These are phyloP conservation scores for Amyloporia xantha DNA, from an alignment of 768 basidiomycete species.

Conservation along the genomic window DNA sequence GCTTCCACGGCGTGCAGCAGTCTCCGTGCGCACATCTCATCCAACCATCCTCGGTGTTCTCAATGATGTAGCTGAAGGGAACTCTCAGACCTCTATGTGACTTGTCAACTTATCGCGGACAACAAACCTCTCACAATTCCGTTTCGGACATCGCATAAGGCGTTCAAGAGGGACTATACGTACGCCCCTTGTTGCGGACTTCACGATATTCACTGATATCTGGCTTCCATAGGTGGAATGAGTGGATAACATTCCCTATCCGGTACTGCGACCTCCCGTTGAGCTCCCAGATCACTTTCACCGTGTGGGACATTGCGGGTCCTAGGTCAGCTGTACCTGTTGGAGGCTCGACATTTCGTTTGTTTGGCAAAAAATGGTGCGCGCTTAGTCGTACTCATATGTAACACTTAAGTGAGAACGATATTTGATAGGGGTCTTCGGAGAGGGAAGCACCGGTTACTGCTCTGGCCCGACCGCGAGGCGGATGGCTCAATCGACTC, in stretches of 20 bases:
- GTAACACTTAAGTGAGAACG: too few species aligned
- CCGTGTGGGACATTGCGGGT: conserved; percentile 92
- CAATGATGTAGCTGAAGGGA: conserved; percentile 40
- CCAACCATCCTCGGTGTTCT: conserved; percentile 11
- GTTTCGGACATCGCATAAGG: conserved; percentile 87
- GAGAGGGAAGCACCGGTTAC: conserved; percentile 84
- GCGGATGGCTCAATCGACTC: conserved; percentile 83
- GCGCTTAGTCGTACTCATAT: conserved; percentile 15
- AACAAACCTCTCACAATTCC: conserved; percentile 91
- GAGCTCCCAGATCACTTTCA: conserved; percentile 84
- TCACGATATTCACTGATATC: conserved; percentile 2
- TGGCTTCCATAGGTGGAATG: conserved; percentile 71
- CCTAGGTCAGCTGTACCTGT: conserved; percentile 75
- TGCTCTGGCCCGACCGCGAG: conserved; percentile 76
- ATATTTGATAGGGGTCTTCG: conserved; percentile 64
- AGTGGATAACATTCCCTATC: conserved; percentile 89
- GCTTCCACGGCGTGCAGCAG: conserved; percentile 81
- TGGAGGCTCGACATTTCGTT: conserved; percentile 82
- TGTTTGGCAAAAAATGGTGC: conserved; percentile 93
- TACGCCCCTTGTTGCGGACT: conserved; percentile 28
- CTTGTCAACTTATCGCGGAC: conserved; percentile 86
- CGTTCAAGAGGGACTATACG: conserved; percentile 81
- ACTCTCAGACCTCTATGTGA: conserved; percentile 89
- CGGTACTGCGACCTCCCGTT: conserved; percentile 91
- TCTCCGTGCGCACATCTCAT: conserved; percentile 47